Evolutionary conservation across 148 eudicot genomes (phyloP), one percentile per base, ranked within the genome.

Genomic region (Talinum fruticosum): DNA sequence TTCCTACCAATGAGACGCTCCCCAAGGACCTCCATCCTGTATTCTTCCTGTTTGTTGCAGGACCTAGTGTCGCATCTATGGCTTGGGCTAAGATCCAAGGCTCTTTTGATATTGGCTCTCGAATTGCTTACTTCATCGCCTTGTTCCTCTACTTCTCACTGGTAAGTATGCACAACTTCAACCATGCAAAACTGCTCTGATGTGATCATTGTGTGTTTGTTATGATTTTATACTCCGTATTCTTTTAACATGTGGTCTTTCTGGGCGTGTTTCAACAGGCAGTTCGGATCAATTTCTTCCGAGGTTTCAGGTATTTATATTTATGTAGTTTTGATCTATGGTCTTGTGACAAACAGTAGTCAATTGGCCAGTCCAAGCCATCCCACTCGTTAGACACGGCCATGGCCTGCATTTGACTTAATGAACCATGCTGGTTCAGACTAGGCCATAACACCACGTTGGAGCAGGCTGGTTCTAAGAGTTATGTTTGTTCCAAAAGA

Each of bases 11-110:
- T 54, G 88, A 89, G 84, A 91, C 97, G 5, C 86, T 96, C 28
- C 99, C 99, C 0, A 96, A 93, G 84, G 99, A 96, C 67, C 92
- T 96, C 49, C 99, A 96, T 76, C 99, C 99, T 1, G 97, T 93
- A 53, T 96, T 92, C 85, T 96, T 91, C 78, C 88, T 96, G 75
- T 96, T 96, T 78, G 92, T 93, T 29, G 99, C 97, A 12, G 94
- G 89, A 19, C 97, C 97, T n/a, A 91, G 94, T 81, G 92, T 90
- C 16, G 97, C 97, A 53, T 88, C 97, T 0, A 87, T 93, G 90
- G 99, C 99, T 6, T 96, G 99, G 99, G 93, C 94, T 16, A 87
- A 32, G 24, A 90, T 96, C 35, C 89, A 91, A 47, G 99, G 97
- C 8, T 85, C 90, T 13, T 91, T 93, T 21, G 94, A 87, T 79